These are phyloP conservation scores for Schizothecium vesticola DNA, from an alignment of 495 filamentous ascomycete genomes.

Conservation along the genomic window DNA sequence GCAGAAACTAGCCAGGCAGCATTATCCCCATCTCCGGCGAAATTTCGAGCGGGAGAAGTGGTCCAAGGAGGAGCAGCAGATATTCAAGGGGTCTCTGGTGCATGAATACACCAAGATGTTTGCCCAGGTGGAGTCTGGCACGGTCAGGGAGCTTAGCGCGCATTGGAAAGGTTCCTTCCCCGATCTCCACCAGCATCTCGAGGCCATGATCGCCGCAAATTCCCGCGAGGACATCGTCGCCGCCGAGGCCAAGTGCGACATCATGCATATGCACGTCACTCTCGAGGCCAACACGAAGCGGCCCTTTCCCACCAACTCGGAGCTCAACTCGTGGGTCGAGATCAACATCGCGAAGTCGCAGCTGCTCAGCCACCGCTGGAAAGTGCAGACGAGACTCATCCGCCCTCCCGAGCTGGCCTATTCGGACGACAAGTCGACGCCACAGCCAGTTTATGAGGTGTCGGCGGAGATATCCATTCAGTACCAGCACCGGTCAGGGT, in stretches of 20 bases:
- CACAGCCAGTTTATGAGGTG: slow-evolving; percentile 27
- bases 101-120: slow-evolving; percentile 45
- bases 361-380: slow-evolving; percentile 44
- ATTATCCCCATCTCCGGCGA: slow-evolving; percentile 43
- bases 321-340: slow-evolving; percentile 45
- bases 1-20: slow-evolving; percentile 30
- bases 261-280: slow-evolving; percentile 48
- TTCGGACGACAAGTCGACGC: slow-evolving; percentile 24
- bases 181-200: slow-evolving; percentile 38
- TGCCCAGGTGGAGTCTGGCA: slow-evolving; percentile 37
- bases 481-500: slow-evolving; percentile 37
- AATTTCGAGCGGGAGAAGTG: slow-evolving; percentile 38
- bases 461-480: slow-evolving; percentile 30
- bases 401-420: slow-evolving; percentile 43
- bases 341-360: slow-evolving; percentile 41
- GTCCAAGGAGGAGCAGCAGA: slow-evolving; percentile 30
- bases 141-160: slow-evolving; percentile 34
- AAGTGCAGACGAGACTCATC: slow-evolving; percentile 42
- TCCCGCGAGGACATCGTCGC: slow-evolving; percentile 15
- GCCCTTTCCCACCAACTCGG: slow-evolving; percentile 42
- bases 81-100: slow-evolving; percentile 33
- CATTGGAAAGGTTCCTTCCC: slow-evolving; percentile 41
- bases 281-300: slow-evolving; percentile 42
- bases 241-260: slow-evolving; percentile 39
- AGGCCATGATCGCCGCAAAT: slow-evolving; percentile 29